phyloP scores from a whole-genome alignment of 257 asterid genomes.

The Solanum tacnaense region DNA sequence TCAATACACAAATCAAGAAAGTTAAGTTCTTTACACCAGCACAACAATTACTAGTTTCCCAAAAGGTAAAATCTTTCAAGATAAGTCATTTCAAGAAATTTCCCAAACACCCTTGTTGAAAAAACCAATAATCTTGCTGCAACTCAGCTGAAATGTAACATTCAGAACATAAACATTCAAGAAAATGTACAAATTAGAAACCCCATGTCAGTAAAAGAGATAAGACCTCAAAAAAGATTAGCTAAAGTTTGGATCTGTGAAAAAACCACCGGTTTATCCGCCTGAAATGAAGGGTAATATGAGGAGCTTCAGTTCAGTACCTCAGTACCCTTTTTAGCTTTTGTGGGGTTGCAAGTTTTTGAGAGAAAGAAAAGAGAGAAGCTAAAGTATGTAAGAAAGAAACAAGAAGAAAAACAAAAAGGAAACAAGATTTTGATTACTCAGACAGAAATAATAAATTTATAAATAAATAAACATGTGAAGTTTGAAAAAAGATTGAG shows the following conservation, averaged over 20 bases:
- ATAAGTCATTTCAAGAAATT: not conserved
- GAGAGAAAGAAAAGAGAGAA: not conserved
- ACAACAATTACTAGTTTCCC: not conserved
- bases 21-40: not conserved
- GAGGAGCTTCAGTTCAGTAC: not conserved
- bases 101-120: not conserved
- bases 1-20: not conserved
- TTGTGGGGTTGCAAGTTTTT: not conserved
- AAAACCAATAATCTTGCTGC: not conserved
- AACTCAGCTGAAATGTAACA: not conserved
- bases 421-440: not conserved
- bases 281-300: constrained; percentile 3
- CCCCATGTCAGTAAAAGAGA: not conserved
- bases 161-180: not conserved
- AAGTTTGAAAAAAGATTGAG: not conserved
- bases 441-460: not conserved
- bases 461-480: not conserved
- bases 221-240: not conserved
- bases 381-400: not conserved
- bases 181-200: not conserved
- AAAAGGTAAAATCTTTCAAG: not conserved
- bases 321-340: not conserved
- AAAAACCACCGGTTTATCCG: constrained; percentile 9
- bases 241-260: constrained; percentile 1
- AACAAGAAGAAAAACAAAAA: not conserved